These are phyloP conservation scores for Talinum fruticosum DNA, from an alignment of 148 eudicot genomes.

Conservation along the genomic window DNA sequence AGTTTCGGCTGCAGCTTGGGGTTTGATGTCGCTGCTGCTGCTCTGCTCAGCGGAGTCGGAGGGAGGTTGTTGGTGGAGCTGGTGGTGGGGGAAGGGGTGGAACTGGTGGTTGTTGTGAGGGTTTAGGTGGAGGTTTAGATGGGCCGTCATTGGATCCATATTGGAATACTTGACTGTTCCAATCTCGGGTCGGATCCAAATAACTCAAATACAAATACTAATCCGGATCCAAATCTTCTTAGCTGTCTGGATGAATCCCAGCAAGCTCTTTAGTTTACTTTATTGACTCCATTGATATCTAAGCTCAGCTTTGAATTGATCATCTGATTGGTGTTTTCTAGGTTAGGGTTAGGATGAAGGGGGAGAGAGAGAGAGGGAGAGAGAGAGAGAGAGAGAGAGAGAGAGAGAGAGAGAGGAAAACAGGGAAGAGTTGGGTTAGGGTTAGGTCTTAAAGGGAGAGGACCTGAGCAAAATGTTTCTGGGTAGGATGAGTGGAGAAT, in stretches of 20 bases:
- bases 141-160: conserved; percentile 39
- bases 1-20: background rate
- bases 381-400: conserved; percentile 8
- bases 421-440: conserved; percentile 35
- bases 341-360: background rate
- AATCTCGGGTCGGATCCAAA: background rate
- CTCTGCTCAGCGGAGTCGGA: conserved; percentile 35
- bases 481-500: conserved; percentile 17
- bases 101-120: conserved; percentile 26
- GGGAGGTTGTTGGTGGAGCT: conserved; percentile 12
- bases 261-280: too few species aligned
- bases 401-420: background rate
- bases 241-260: too few species aligned
- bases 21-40: conserved; percentile 35
- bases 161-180: background rate
- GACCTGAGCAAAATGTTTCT: background rate
- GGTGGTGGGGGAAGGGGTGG: conserved; percentile 21
- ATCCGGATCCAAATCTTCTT: too few species aligned
- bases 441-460: conserved; percentile 33
- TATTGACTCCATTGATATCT: too few species aligned
- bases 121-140: conserved; percentile 25
- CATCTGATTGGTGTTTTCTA: too few species aligned
- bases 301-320: too few species aligned
- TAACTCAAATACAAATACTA: background rate
- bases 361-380: background rate